Percentiles rank a stretch among this genome's conserved stretches.
These are phyloP conservation scores for Lithospermum erythrorhizon DNA, from an alignment of 257 asterid genomes.

Conservation along the genomic window DNA sequence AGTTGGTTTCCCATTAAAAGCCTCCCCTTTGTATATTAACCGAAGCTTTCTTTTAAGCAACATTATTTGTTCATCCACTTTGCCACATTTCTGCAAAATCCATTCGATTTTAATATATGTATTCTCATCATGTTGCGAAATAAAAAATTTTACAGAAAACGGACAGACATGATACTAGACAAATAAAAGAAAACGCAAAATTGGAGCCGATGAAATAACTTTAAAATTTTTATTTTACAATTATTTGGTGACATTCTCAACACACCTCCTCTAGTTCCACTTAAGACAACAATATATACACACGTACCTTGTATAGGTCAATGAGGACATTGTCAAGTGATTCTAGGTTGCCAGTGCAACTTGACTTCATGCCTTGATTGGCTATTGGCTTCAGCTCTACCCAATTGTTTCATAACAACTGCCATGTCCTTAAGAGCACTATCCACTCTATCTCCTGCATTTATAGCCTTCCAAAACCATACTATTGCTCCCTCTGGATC, in stretches of 20 bases:
- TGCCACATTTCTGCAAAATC: constrained; percentile 59
- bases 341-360: constrained; percentile 49
- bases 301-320: constrained; percentile 59
- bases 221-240: too few relatives aligned
- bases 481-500: constrained; percentile 54
- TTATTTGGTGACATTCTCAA: too few relatives aligned
- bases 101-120: neutral
- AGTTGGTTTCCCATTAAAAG: constrained; percentile 76
- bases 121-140: too few relatives aligned
- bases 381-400: constrained; percentile 67
- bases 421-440: constrained; percentile 90
- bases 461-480: constrained; percentile 78
- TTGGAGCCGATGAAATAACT: too few relatives aligned
- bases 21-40: constrained; percentile 58
- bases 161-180: too few relatives aligned
- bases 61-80: constrained; percentile 62
- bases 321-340: constrained; percentile 73
- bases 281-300: neutral
- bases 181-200: too few relatives aligned
- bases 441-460: constrained; percentile 59
- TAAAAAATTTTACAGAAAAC: too few relatives aligned
- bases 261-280: too few relatives aligned
- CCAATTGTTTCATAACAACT: constrained; percentile 69
- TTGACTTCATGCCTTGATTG: constrained; percentile 45
- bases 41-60: constrained; percentile 72